Evolutionary conservation across 225 moss, liverwort and hornwort species (phyloP), one percentile per base, ranked within the genome.

Genomic region (Physcomitrium patens): DNA sequence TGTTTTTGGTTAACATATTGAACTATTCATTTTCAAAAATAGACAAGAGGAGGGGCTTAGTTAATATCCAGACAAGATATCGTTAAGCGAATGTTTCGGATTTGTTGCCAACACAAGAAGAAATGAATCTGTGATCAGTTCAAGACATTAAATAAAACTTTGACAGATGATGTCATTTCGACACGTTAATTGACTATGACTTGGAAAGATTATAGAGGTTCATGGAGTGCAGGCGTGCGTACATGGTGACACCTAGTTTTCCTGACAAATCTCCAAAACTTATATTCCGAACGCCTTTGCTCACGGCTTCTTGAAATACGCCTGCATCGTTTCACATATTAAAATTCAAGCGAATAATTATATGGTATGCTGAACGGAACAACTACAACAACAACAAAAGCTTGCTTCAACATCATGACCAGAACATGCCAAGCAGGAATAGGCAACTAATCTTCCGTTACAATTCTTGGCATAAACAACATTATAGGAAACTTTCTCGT

Each of bases 221-320:
- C 28, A 18, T 24, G 31, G 9, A 49, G 22, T 16, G 26, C 12
- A 31, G 4, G 67, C 12, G 55, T 68, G 65, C 83, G 24, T 86
- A 94, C 94, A 94, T 94, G 62, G 92, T 94, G 27, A 90, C 55
- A 46, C 88, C 94, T 18, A 94, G 77, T 79, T 91, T 89, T 51
- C 71, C 88, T 23, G 94, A 94, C 15, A 94, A 80, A 69, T 94
- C 94, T 77, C 91, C 92, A 68, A 92, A 94, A 78, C 91, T 94
- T 51, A 94, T 84, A 20, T 94, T 94, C 49, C 94, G 90, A 22
- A 94, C 91, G 55, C 94, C 94, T 72, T 89, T 94, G 76, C 89
- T 90, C 52, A 94, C 91, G 18, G 94, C 89, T 27, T 89, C 88
- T 73, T 94, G 91, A 67, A 94, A 94, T 22, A 94, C 90, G 80